Evolutionary conservation across 768 basidiomycete species (phyloP), one percentile per base, ranked within the genome.

Genomic region (Amanita jacksonii): DNA sequence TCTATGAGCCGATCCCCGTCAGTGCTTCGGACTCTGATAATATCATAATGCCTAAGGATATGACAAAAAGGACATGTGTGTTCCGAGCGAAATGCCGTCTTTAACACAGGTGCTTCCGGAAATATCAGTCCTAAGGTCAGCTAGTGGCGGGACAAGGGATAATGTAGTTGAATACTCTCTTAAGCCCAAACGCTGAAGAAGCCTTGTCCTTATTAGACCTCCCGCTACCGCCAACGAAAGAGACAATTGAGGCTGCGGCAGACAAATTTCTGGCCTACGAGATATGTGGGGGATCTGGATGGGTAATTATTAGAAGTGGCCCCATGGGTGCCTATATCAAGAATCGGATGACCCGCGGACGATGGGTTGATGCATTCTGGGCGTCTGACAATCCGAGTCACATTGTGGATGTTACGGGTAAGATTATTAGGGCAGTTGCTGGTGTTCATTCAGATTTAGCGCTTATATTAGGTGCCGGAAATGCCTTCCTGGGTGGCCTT

Each of bases 1-100:
- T 92, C 33, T 94, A 81, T 52, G 90, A 93, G 62, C 91, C 91
- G 1, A 85, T 91, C 50, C 89, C 88, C 46, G 88, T 89, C 38
- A 45, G 77, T 68, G 3, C 38, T 31, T 8, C 10, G 31, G 36
- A 50, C 8, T 48, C 27, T 42, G 27, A 30, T 22, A 41, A 27
- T n/a, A 35, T 32, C 9, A 12, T 44, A 22, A 18, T 10, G 16
- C 34, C 16, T 31, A 59, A 89, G 80, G 73, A 82, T 54, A 73
- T 13, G 5, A 39, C 23, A 28, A 27, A 35, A 60, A 90, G 81
- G 74, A 83, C 55, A 74, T 80, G 49, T 94, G 91, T 55, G 59
- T 83, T 22, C 89, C 90, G 25, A 79, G 74, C 50, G 85, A 91
- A 55, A 62, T 93, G 7, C 74, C 77, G n/a, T 64, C 82, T 1